Evolutionary conservation across 495 filamentous ascomycete genomes (phyloP), one percentile per base, ranked within the genome.

Genomic region (Hypomontagnella monticulosa): DNA sequence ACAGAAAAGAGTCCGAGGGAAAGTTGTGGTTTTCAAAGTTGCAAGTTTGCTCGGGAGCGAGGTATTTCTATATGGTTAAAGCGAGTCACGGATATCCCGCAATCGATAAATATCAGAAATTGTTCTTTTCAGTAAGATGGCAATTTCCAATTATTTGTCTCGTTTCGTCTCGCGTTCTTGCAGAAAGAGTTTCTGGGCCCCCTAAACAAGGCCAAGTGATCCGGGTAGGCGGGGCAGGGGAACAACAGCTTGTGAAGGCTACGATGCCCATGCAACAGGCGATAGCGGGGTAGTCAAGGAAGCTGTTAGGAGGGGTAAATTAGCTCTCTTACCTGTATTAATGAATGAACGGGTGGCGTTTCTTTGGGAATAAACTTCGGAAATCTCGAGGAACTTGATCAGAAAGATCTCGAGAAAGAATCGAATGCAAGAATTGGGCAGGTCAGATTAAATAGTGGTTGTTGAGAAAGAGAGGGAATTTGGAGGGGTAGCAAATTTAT

Each of bases 401-500:
- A 64, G 42, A 48, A 61, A 57, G 33, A 56, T 61, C 40, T 55
- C 37, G 51, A 43, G 38, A 63, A 52, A 48, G 41, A 37, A 43
- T 51, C 53, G 47, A 64, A 40, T 11, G 34, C 32, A 43, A 16
- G 18, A 43, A 14, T 14, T 40, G 38, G 23, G 36, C n/a, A 50
- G 61, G 50, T 56, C 10, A 63, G 55, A 42, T 63, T 66, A 69
- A 66, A 63, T 61, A 70, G 49, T 48, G 40, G 57, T 65, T 66
- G 67, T 68, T 68, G 67, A 66, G 62, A 52, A 57, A 16, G 54
- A 49, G 27, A 57, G 57, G 15, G 61, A 30, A 50, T 49, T 66
- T 65, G 69, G 67, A 70, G 67, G 64, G 69, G 60, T 69, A 55
- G 54, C 47, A 53, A 33, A 37, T 62, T 65, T 40, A 74, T 72